A percentile compares a stretch with the other conserved stretches of the same genome.
These are phyloP conservation scores for Colletotrichum liaoningense DNA, from an alignment of 2,329 filamentous ascomycete genomes.

Conservation along the genomic window DNA sequence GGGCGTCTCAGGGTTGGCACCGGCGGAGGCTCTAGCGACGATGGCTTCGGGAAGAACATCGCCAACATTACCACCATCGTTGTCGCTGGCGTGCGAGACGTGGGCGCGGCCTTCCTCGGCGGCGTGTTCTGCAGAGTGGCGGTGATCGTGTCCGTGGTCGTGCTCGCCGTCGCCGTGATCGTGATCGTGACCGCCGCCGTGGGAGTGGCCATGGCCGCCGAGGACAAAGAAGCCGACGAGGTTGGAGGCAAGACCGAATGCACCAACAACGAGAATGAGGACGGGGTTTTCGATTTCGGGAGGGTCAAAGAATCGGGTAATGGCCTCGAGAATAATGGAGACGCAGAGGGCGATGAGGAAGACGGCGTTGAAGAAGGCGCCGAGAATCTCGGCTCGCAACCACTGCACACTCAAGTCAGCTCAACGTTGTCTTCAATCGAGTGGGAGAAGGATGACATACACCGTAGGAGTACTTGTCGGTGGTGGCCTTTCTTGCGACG, in stretches of 20 bases:
- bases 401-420: slow-evolving; percentile 65
- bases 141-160: slow-evolving; percentile 44
- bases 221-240: slow-evolving; percentile 90
- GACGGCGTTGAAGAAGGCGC: slow-evolving; percentile 96
- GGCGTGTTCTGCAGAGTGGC: slow-evolving; percentile 49
- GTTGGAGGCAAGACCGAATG: slow-evolving; percentile 86
- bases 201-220: slow-evolving; percentile 90
- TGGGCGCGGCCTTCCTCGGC: slow-evolving; percentile 64
- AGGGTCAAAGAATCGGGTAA: slow-evolving; percentile 91
- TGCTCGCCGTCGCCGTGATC: slow-evolving; percentile 62
- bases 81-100: slow-evolving; percentile 55
- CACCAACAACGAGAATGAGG: slow-evolving; percentile 91
- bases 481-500: slow-evolving; percentile 84
- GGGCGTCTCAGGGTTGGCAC: slow-evolving; percentile 46
- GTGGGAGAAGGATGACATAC: slow-evolving; percentile 61
- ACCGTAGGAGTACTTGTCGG: slow-evolving; percentile 95
- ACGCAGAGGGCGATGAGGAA: slow-evolving; percentile 97
- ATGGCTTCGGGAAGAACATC: slow-evolving; percentile 73
- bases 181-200: slow-evolving; percentile 61
- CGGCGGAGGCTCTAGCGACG: slow-evolving; percentile 59
- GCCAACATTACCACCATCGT: slow-evolving; percentile 68
- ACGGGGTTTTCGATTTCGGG: slow-evolving; percentile 87
- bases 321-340: slow-evolving; percentile 94
- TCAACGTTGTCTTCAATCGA: background rate
- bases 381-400: slow-evolving; percentile 96